Base-by-base conservation (phyloP, 441 rosid species). In the Cnidoscolus chayamansa region DNA sequence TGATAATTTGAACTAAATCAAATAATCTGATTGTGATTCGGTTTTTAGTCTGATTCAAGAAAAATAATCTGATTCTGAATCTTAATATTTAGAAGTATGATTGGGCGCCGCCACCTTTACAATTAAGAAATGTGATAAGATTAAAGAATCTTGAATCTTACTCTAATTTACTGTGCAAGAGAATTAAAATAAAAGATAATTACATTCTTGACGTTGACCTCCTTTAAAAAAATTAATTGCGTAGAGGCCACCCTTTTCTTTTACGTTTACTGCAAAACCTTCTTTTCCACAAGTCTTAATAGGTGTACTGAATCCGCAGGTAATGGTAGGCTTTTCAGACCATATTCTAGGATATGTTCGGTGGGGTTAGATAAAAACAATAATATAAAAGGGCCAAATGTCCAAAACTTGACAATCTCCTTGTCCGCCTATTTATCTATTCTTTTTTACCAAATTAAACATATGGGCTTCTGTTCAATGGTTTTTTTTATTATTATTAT, bases 301-400 rank as follows among this genome's bases (percentile, higher is more conserved):
- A 50, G 60, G 74, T 62, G 51, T 50, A 10, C 66, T 50, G 16
- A 16, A 49, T 61, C 65, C 19, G 45, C 55, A 13, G 7, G 56
- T 12, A 31, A 56, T 19, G 35, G 58, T 15, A 13, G 37, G 65
- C 19, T 19, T 35, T 61, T 10, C 4, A 6, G 25, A 5, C 64
- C 56, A 25, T 47, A 13, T 47, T 50, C 10, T 53, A 51, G 11
- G 9, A 25, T 4, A 64, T 9, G 70, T 54, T 72, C 10, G 70
- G 64, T 7, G 5, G 54, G 20, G 10, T 72, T 30, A 53, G 64
- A 43, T 72, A 31, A 65, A 64, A 25, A 16, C 45, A 30, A 25
- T 8, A 63, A 12, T 32, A 54, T 9, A 9, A 70, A 13, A 40
- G 12, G 65, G 65, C 65, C 76, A 73, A 57, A 58, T 49, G 3